phyloP scores from a whole-genome alignment of 768 basidiomycete species.

The Russula sp. region DNA sequence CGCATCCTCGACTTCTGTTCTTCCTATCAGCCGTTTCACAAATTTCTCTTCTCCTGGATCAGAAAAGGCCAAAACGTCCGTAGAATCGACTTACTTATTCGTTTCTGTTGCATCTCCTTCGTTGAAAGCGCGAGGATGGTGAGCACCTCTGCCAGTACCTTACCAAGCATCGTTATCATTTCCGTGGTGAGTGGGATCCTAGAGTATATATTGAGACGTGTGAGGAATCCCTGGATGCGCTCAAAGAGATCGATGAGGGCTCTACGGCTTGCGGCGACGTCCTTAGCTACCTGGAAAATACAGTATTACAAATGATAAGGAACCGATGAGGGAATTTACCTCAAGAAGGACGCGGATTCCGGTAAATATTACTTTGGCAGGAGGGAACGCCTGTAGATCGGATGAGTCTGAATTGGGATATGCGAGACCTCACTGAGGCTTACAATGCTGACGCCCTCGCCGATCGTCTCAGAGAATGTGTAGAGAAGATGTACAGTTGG shows the following conservation, averaged over 20 bases:
- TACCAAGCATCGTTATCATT: background rate
- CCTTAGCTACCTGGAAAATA: background rate
- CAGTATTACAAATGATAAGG: background rate
- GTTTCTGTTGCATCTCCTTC: background rate
- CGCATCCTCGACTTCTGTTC: background rate
- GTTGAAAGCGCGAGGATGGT: background rate
- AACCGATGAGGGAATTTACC: background rate
- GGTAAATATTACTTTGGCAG: background rate
- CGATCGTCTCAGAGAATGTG: background rate
- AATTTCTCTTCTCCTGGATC: background rate
- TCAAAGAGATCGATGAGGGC: background rate
- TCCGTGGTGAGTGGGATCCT: background rate
- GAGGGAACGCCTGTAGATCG: background rate
- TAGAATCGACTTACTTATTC: background rate
- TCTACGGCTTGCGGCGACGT: background rate
- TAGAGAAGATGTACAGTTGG: background rate
- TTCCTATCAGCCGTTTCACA: background rate
- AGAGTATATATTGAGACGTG: background rate
- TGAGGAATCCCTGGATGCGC: background rate
- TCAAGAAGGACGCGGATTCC: background rate
- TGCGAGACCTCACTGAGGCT: background rate
- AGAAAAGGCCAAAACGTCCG: background rate
- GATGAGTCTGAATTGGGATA: background rate
- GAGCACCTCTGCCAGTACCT: background rate
- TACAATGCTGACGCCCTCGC: background rate